Percentiles rank a stretch among this genome's conserved stretches.
phyloP scores from a whole-genome alignment of 129 eudicot genomes.

The Centrapalus pauciflorus region DNA sequence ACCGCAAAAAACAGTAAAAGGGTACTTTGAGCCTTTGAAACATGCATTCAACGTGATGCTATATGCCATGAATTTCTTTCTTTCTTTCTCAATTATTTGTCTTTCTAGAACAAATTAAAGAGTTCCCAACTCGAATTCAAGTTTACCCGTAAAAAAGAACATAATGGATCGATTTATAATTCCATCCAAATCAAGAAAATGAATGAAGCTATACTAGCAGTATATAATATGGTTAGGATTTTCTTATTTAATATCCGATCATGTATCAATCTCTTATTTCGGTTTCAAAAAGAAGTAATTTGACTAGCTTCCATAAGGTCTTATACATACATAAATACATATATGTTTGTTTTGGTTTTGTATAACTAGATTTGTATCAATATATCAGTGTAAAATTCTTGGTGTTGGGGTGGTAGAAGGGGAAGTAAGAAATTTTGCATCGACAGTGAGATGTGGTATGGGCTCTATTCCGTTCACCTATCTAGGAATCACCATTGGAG shows the following conservation, averaged over 20 bases:
- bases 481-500: too few species aligned
- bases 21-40: background rate
- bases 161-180: slow-evolving; percentile 3
- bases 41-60: background rate
- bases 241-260: background rate
- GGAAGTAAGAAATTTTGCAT: too few species aligned
- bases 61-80: background rate
- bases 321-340: too few species aligned
- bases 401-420: too few species aligned
- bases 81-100: background rate
- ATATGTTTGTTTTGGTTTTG: too few species aligned
- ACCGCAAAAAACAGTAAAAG: slow-evolving; percentile 18
- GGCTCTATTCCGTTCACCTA: too few species aligned
- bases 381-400: too few species aligned
- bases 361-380: too few species aligned
- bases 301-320: too few species aligned
- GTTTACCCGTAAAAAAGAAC: background rate
- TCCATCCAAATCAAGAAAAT: slow-evolving; percentile 17
- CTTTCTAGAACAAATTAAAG: background rate
- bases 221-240: slow-evolving; percentile 13
- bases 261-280: background rate
- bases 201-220: slow-evolving; percentile 18
- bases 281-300: background rate
- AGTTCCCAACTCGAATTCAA: background rate
- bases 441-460: too few species aligned